Evolutionary conservation across 2,329 filamentous ascomycete species (phyloP), one percentile per base, ranked within the genome.

Genomic region (Diaporthe nobilis): DNA sequence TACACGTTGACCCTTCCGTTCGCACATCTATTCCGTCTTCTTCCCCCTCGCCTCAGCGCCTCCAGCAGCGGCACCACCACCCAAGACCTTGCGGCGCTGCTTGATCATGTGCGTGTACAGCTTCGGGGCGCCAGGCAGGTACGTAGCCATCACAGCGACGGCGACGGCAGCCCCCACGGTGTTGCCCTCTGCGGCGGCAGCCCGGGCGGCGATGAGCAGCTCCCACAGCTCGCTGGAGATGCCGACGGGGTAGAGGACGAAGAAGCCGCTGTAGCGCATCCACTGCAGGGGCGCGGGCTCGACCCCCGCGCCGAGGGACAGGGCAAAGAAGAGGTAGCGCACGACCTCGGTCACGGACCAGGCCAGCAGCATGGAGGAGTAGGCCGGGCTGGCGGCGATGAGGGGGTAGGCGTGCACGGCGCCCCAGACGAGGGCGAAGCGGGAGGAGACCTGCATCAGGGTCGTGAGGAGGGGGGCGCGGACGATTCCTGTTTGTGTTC

Each of bases 71-170:
- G 8, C 51, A 31, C 34, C 63, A 6, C 88, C 90, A 73, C 91
- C 90, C 87, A 95, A 87, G 72, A 96, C 91, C 89, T 95, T 98
- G 79, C 91, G 89, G 80, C 96, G 90, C 89, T 99, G 97, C 77
- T 89, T 89, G 88, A 98, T 94, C 97, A 99, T 98, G 85, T 99
- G 94, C 31, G 94, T 95, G 83, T 97, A 98, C 75, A 98, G 86
- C 74, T 97, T 90, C 81, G 97, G 98, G 5, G 94, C 81, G 87
- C 95, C 93, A 77, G 77, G 79, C 58, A 80, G 75, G 75, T 81
- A 81, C 39, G 74, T 73, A 7, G 39, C 42, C 74, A 75, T 70
- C 44, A 79, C 72, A 17, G 76, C 78, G n/a, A 71, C 63, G 13
- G 80, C 77, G 42, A 79, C 68, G 12, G 55, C 78, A 65, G 76